Evolutionary conservation across 805 yeast genomes (phyloP), one percentile per base, ranked within the genome.

Genomic region (Zygoascus tannicola): DNA sequence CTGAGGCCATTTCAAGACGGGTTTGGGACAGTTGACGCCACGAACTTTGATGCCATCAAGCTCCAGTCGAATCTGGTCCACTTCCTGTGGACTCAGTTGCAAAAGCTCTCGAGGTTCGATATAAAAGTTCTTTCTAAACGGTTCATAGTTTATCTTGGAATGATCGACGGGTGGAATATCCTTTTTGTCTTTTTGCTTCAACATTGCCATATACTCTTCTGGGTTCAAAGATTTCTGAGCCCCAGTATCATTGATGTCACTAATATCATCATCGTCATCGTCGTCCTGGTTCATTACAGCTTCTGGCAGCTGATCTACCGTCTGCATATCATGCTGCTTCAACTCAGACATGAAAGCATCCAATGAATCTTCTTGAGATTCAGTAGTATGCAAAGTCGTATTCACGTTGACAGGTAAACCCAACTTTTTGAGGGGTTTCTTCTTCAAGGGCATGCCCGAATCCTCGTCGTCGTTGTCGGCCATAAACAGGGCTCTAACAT

Each of bases 1-100:
- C 49, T 85, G 90, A 2, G 82, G 69, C 94, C 97, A 90, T 44
- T 75, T 74, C 34, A 70, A 55, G 0, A 86, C 75, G 0, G 97
- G 96, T 21, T 69, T 68, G 1, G 81, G 79, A 35, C 76, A 71
- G 34, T 67, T 58, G 0, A 54, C 49, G 0, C 94, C 94, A 40
- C 74, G 62, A 2, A 85, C 76, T 40, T 74, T 74, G 26, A 86
- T 78, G n/a, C 81, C 80, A 47, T 79, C 87, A 35, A 78, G 55
- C 38, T 64, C 63, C 14, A 70, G 52, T 38, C 92, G 60, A 4
- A 81, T 55, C 4, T 67, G 69, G 1, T 69, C 70, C 1, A 81
- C 77, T 40, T 84, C 87, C 32, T 71, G 76, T 0, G 64, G 65
- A 0, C 77, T 63, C 43, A 82, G 57, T 0, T 58, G 50, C 5